Conservation (phyloP, 345 rosid genomes). For the Eucalyptus pauciflora region DNA sequence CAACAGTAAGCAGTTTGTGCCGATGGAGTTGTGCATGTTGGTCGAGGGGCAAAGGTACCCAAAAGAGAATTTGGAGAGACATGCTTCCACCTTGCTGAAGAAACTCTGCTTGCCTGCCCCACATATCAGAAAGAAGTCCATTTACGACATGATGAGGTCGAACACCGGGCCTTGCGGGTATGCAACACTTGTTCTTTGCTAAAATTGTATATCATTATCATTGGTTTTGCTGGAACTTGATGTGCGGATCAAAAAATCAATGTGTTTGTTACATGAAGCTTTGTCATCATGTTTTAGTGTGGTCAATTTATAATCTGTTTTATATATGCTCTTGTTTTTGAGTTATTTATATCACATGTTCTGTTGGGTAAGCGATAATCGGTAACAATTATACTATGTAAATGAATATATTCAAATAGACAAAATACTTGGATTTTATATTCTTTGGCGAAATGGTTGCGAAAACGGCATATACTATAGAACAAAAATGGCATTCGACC, state of each 20-base stretch:
- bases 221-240: background rate
- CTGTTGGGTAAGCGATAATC: background rate
- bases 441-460: background rate
- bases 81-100: slow-evolving; percentile 30
- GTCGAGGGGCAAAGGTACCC: slow-evolving; percentile 79
- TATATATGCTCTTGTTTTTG: background rate
- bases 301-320: background rate
- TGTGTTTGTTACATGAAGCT: background rate
- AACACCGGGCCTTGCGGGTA: slow-evolving; percentile 70
- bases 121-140: slow-evolving; percentile 19
- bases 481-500: background rate
- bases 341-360: background rate
- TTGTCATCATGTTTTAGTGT: background rate
- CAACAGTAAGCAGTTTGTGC: slow-evolving; percentile 40
- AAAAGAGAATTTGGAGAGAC: slow-evolving; percentile 40
- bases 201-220: background rate
- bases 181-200: background rate
- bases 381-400: background rate
- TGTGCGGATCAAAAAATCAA: background rate
- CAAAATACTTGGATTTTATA: background rate
- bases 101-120: slow-evolving; percentile 38
- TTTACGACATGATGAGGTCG: slow-evolving; percentile 31
- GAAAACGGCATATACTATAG: background rate
- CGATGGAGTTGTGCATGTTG: slow-evolving; percentile 73
- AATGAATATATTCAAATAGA: background rate